Evolutionary conservation across 129 eudicot species (phyloP).

Genomic region (Silybum marianum): DNA sequence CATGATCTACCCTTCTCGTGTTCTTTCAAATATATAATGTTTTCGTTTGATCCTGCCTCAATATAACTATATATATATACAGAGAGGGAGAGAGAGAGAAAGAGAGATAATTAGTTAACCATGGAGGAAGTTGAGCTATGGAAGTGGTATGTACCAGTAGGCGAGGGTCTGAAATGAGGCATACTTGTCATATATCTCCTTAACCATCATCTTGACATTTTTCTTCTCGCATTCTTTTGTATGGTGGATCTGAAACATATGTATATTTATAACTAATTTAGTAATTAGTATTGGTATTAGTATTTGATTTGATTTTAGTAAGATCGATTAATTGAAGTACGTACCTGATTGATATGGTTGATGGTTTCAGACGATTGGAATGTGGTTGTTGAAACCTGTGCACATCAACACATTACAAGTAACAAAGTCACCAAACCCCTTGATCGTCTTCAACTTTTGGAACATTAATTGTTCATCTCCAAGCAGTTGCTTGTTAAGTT

Average conservation of each 20-base stretch:
- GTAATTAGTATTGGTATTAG: neutral
- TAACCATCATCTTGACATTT: neutral
- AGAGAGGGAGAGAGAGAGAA: too few relatives aligned
- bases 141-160: conserved; percentile 30
- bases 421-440: too few relatives aligned
- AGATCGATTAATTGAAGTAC: neutral
- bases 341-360: conserved; percentile 33
- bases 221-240: neutral
- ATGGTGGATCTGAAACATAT: neutral
- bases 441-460: too few relatives aligned
- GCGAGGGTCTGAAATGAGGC: conserved; percentile 51
- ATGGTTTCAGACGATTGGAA: conserved; percentile 50
- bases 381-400: conserved; percentile 33
- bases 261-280: too few relatives aligned
- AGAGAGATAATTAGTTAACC: neutral
- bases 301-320: too few relatives aligned
- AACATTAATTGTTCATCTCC: neutral
- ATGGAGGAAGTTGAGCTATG: neutral
- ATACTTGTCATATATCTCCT: conserved; percentile 38
- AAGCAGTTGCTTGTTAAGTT: neutral
- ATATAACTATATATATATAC: too few relatives aligned
- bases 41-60: too few relatives aligned
- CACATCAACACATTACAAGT: conserved; percentile 41
- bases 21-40: too few relatives aligned
- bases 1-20: too few relatives aligned